Conservation (phyloP, 139 green algal species). For the Dunaliella sp. region DNA sequence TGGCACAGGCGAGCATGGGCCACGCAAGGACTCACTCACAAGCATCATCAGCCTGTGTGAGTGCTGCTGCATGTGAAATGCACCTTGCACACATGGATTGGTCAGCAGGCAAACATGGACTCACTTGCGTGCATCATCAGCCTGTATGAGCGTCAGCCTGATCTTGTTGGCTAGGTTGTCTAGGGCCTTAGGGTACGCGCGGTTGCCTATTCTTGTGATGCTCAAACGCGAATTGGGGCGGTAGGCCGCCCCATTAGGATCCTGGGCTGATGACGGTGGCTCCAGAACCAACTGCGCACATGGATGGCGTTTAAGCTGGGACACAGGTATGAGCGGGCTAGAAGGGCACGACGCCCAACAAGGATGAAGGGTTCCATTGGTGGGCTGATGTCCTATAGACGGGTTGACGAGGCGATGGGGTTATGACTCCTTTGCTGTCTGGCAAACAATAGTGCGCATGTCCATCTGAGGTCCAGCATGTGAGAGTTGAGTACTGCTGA, state of each 20-base stretch:
- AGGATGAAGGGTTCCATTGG: too few relatives aligned
- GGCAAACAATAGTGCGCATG: too few relatives aligned
- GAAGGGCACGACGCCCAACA: too few relatives aligned
- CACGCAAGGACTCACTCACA: neutral
- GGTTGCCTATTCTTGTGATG: constrained; percentile 73
- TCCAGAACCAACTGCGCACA: constrained; percentile 42
- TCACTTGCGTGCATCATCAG: constrained; percentile 52
- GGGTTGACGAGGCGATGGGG: too few relatives aligned
- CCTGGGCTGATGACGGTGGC: neutral
- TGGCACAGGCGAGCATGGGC: neutral
- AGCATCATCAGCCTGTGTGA: neutral
- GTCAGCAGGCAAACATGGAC: constrained; percentile 30
- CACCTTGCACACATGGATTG: neutral
- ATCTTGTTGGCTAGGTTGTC: constrained; percentile 62
- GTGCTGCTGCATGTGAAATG: neutral
- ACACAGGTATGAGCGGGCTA: too few relatives aligned
- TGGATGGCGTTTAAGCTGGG: neutral
- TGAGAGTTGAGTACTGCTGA: too few relatives aligned
- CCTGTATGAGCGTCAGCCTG: constrained; percentile 72
- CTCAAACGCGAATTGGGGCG: constrained; percentile 54
- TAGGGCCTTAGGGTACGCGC: constrained; percentile 67
- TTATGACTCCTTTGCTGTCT: too few relatives aligned
- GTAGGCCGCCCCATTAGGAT: constrained; percentile 28
- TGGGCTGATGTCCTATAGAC: too few relatives aligned
- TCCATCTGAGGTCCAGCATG: too few relatives aligned